These are phyloP conservation scores for Ophiocordyceps camponoti-saundersi DNA, from an alignment of 2,329 filamentous ascomycete genomes.

Conservation along the genomic window DNA sequence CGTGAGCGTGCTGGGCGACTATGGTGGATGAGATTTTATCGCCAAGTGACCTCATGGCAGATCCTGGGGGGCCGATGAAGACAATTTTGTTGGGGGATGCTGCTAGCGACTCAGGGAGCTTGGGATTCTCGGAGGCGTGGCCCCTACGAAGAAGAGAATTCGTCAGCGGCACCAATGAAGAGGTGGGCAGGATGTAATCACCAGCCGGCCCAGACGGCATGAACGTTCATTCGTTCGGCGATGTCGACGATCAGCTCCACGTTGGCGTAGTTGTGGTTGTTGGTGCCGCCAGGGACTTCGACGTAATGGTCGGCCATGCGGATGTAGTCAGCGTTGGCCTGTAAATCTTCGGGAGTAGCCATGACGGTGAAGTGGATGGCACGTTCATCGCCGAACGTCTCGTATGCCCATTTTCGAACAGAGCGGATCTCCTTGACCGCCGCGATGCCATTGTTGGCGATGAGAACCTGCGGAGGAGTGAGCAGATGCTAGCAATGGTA, in stretches of 20 bases:
- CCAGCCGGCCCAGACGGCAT: conserved; percentile 98
- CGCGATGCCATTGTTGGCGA: conserved; percentile 99
- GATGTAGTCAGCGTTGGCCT: conserved; percentile 97
- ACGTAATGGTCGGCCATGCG: conserved; percentile 99
- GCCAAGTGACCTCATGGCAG: conserved; percentile 95
- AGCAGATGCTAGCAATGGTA: background rate
- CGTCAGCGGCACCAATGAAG: background rate
- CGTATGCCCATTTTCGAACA: conserved; percentile 99
- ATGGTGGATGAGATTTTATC: conserved; percentile 99
- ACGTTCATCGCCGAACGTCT: conserved; percentile 94
- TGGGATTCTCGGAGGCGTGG: conserved; percentile 96
- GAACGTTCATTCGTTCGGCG: conserved; percentile 94
- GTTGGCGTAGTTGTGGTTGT: conserved; percentile 99
- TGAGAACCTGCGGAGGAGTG: conserved; percentile 53
- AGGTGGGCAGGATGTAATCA: conserved; percentile 25
- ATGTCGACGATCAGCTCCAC: conserved; percentile 98
- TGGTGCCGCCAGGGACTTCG: conserved; percentile 94
- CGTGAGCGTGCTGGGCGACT: conserved; percentile 88
- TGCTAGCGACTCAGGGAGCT: conserved; percentile 86
- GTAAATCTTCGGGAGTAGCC: conserved; percentile 95
- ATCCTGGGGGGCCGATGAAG: conserved; percentile 95
- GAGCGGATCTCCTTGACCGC: conserved; percentile 99
- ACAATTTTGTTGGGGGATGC: conserved; percentile 97
- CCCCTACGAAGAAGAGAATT: conserved; percentile 38
- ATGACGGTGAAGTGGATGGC: conserved; percentile 99